Conservation (phyloP, 2,329 filamentous ascomycete genomes). For the Colletotrichum sp. region DNA sequence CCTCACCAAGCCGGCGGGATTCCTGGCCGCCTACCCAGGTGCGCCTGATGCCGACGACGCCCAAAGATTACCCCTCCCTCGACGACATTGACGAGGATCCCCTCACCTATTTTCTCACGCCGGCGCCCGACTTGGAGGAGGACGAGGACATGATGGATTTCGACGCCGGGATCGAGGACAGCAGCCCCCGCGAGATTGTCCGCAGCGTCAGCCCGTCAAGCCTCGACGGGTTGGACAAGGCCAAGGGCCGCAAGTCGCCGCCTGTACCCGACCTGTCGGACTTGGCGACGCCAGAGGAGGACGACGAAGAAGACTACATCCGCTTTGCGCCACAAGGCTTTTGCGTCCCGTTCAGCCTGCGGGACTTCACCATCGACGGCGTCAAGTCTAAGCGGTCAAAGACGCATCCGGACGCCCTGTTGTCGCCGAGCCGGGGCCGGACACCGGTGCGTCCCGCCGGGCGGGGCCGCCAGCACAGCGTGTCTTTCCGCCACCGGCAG, state of each 20-base stretch:
- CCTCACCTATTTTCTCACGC: slow-evolving; percentile 61
- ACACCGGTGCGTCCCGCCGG: slow-evolving; percentile 28
- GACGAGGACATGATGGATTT: slow-evolving; percentile 54
- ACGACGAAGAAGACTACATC: slow-evolving; percentile 57
- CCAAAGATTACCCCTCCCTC: slow-evolving; percentile 48
- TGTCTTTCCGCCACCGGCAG: slow-evolving; percentile 40
- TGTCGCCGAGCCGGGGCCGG: slow-evolving; percentile 34
- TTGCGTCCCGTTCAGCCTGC: slow-evolving; percentile 44
- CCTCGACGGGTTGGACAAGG: slow-evolving; percentile 55
- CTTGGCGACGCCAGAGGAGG: slow-evolving; percentile 46
- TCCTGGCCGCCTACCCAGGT: slow-evolving; percentile 60
- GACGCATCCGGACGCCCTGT: slow-evolving; percentile 35
- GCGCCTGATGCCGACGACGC: slow-evolving; percentile 46
- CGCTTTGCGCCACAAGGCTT: slow-evolving; percentile 48
- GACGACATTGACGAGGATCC: slow-evolving; percentile 59
- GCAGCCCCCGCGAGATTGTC: slow-evolving; percentile 49
- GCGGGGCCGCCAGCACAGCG: slow-evolving; percentile 30
- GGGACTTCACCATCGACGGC: slow-evolving; percentile 45
- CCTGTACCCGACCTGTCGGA: slow-evolving; percentile 44
- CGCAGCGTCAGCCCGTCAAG: slow-evolving; percentile 63
- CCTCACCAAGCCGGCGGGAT: slow-evolving; percentile 42
- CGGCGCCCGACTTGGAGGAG: slow-evolving; percentile 47
- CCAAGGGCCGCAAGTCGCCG: slow-evolving; percentile 37
- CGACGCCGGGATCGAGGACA: slow-evolving; percentile 63
- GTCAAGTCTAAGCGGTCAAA: slow-evolving; percentile 30